phyloP scores from a whole-genome alignment of 2,329 filamentous ascomycete species.

The Davidsoniella eucalypti region DNA sequence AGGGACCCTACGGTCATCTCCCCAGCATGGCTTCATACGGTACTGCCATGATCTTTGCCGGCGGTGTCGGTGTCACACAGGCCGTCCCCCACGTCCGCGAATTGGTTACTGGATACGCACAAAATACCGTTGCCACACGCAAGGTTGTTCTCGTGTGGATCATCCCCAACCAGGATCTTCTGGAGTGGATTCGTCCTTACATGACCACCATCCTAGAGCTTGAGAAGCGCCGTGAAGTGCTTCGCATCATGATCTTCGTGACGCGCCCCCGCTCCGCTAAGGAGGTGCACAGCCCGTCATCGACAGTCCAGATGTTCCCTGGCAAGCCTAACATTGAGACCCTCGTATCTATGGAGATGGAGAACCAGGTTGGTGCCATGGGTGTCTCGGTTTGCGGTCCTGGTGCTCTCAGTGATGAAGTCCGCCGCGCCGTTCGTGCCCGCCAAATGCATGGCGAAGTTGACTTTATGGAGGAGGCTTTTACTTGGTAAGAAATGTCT shows the following conservation, averaged over 20 bases:
- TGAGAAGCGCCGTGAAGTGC: constrained; percentile 55
- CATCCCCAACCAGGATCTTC: constrained; percentile 61
- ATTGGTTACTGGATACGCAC: constrained; percentile 50
- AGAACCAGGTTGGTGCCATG: constrained; percentile 57
- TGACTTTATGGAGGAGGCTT: constrained; percentile 68
- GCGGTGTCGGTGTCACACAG: constrained; percentile 68
- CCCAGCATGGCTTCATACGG: constrained; percentile 60
- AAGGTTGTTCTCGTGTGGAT: constrained; percentile 64
- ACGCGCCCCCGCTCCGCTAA: constrained; percentile 59
- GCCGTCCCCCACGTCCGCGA: constrained; percentile 60
- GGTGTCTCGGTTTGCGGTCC: constrained; percentile 61
- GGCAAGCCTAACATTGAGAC: constrained; percentile 60
- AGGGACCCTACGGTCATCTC: constrained; percentile 62
- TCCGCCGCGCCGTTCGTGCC: constrained; percentile 47
- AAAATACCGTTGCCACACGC: constrained; percentile 53
- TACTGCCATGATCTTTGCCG: constrained; percentile 63
- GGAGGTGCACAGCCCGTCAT: constrained; percentile 63
- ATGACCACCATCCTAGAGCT: constrained; percentile 67
- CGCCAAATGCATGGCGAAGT: constrained; percentile 49
- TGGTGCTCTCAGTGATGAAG: constrained; percentile 58
- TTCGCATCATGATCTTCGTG: constrained; percentile 65
- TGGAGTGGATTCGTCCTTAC: constrained; percentile 72
- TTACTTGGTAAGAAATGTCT: constrained; percentile 33
- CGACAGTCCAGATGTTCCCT: constrained; percentile 73
- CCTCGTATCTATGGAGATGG: constrained; percentile 55